These are phyloP conservation scores for Trichoderma hamatum DNA, from an alignment of 2,329 filamentous ascomycete genomes.

Conservation along the genomic window DNA sequence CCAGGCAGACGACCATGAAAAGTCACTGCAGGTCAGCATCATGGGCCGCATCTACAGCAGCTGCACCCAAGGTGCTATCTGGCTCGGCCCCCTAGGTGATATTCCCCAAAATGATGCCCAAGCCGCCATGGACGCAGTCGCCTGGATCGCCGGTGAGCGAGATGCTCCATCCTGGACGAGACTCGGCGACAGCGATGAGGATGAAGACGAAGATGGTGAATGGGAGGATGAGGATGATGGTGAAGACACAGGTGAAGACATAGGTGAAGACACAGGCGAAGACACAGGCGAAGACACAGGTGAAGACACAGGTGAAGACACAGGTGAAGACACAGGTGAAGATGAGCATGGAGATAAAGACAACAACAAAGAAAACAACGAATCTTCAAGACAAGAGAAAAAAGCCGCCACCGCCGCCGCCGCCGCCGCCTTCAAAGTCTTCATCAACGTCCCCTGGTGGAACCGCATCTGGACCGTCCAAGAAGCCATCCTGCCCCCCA, in stretches of 20 bases:
- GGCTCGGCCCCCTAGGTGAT: not conserved
- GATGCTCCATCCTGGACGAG: not conserved
- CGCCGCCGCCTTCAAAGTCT: not conserved
- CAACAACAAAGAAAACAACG: not conserved
- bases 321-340: too few relatives aligned
- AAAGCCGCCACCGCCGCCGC: not conserved
- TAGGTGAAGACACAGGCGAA: not conserved
- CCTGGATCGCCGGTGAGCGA: constrained; percentile 8
- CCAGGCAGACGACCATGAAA: constrained; percentile 8
- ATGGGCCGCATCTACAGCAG: constrained; percentile 18
- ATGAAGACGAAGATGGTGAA: not conserved
- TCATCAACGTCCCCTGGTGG: constrained; percentile 11
- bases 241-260: too few relatives aligned
- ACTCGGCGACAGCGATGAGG: not conserved
- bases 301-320: not conserved
- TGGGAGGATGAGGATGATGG: too few relatives aligned
- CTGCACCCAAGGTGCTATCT: constrained; percentile 12
- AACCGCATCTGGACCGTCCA: constrained; percentile 19
- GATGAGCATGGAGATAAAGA: not conserved
- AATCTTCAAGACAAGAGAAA: not conserved
- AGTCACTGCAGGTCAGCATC: constrained; percentile 13
- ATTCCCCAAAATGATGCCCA: not conserved
- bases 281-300: not conserved
- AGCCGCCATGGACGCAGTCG: constrained; percentile 8
- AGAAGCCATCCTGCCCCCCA: constrained; percentile 12